Base-by-base conservation (phyloP, 495 filamentous ascomycete genomes). In the Tuber magnatum region DNA sequence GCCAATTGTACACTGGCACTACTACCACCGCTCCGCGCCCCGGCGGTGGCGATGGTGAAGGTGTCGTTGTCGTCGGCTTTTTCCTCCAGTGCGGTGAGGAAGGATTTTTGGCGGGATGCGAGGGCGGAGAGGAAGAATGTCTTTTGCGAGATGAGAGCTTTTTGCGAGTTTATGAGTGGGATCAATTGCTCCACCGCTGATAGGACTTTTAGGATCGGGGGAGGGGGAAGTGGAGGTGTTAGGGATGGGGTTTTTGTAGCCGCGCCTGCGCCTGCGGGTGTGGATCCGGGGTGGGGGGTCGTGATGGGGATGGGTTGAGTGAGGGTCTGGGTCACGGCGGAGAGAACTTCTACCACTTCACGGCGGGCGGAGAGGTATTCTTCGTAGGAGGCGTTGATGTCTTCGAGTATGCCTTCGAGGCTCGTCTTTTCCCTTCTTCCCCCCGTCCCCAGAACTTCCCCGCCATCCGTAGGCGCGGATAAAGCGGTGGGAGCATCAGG, bases 141-240 rank as follows among this genome's bases (percentile, higher is more conserved):
- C 48, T 77, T 75, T 43, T 79, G 77, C 0, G 51, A 73, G 3
- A 82, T 69, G 18, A 80, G 74, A 12, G 80, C 71, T 51, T 82
- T 82, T 22, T 79, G 72, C 42, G 79, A 75, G 40, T 77, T 73
- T 5, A 65, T 68, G 14, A 82, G 71, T 28, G 80, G 80, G 12
- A 79, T 65, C 24, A 82, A 70, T 56, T 80, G 74, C 43, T 82
- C 80, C 70, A 78, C 75, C 35, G 72, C 80, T 40, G 80, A 74
- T 28, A 82, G 70, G 20, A 76, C 77, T 24, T 74, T 69, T 39
- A 82, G 80, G 38, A 79, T 75, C 12, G 68, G 41, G 28, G 80
- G 80, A 38, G 77, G 70, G 40, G 80, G 80, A 5, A 75, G 35
- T 12, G 75, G 24, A 24, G 78, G 71, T 56, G 65, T 75, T 74